Evolutionary conservation across 2,329 filamentous ascomycete species (phyloP).

Genomic region (Colletotrichum sp.): DNA sequence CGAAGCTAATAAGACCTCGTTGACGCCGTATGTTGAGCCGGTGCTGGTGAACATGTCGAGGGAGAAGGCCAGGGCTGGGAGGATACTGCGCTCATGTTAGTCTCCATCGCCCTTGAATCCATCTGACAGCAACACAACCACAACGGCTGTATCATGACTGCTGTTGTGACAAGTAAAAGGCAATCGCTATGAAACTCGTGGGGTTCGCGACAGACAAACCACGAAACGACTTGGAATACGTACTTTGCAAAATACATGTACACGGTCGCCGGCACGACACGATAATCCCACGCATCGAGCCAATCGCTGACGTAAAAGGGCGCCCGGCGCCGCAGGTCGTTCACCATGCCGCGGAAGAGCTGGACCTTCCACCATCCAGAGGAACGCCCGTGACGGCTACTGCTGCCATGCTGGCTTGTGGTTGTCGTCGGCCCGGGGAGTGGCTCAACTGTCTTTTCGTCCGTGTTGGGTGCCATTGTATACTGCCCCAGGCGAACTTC

Average conservation of each 20-base stretch:
- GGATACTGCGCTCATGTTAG: slow-evolving; percentile 63
- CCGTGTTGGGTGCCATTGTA: not conserved
- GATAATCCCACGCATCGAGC: slow-evolving; percentile 88
- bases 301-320: slow-evolving; percentile 86
- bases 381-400: not conserved
- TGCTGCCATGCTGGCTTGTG: not conserved
- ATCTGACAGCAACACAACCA: not conserved
- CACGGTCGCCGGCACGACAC: slow-evolving; percentile 83
- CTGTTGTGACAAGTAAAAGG: not conserved
- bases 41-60: slow-evolving; percentile 95
- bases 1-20: slow-evolving; percentile 87
- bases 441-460: slow-evolving; percentile 4
- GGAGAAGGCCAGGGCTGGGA: slow-evolving; percentile 87
- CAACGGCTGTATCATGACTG: not conserved
- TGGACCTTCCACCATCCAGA: slow-evolving; percentile 74
- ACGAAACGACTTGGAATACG: slow-evolving; percentile 21
- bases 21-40: slow-evolving; percentile 83
- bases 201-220: not conserved
- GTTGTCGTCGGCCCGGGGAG: not conserved
- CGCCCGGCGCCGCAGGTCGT: slow-evolving; percentile 75
- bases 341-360: slow-evolving; percentile 79
- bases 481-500: not conserved
- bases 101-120: not conserved
- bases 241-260: slow-evolving; percentile 98
- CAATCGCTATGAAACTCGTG: not conserved